Conservation (phyloP, 148 eudicot genomes). For the Tetragonia tetragonoides region DNA sequence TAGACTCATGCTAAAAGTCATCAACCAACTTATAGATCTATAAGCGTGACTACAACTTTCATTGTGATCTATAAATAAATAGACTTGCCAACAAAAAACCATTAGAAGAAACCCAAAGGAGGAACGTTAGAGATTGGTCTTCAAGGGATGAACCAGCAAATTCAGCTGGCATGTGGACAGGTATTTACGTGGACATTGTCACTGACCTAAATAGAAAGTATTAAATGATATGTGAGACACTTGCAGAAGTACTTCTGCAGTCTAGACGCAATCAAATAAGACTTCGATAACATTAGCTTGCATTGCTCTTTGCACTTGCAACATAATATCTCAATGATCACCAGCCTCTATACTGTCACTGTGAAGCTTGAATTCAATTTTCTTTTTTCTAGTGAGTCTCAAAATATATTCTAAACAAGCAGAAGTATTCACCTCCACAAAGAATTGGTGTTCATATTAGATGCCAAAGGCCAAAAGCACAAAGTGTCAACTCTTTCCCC, state of each 20-base stretch:
- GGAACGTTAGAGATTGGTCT: background rate
- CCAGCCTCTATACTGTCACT: background rate
- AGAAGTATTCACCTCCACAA: background rate
- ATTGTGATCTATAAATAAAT: background rate
- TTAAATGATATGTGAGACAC: background rate
- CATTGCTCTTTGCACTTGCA: background rate
- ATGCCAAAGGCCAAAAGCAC: slow-evolving; percentile 6
- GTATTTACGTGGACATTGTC: too few relatives aligned
- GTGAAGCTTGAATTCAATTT: background rate
- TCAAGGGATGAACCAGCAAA: background rate
- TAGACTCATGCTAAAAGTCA: background rate
- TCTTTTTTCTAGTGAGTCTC: background rate
- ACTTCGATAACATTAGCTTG: background rate
- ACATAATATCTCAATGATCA: background rate
- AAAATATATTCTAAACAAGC: background rate
- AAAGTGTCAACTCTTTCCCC: background rate
- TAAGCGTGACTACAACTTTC: background rate
- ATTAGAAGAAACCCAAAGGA: background rate
- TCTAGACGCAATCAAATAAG: background rate
- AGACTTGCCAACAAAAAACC: background rate
- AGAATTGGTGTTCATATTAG: background rate
- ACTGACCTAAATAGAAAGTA: too few relatives aligned
- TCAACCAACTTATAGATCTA: background rate
- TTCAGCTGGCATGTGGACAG: background rate
- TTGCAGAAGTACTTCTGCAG: too few relatives aligned